Percentiles rank a stretch among this genome's conserved stretches.
These are phyloP conservation scores for Psidium guajava DNA, from an alignment of 345 rosid genomes.

Conservation along the genomic window DNA sequence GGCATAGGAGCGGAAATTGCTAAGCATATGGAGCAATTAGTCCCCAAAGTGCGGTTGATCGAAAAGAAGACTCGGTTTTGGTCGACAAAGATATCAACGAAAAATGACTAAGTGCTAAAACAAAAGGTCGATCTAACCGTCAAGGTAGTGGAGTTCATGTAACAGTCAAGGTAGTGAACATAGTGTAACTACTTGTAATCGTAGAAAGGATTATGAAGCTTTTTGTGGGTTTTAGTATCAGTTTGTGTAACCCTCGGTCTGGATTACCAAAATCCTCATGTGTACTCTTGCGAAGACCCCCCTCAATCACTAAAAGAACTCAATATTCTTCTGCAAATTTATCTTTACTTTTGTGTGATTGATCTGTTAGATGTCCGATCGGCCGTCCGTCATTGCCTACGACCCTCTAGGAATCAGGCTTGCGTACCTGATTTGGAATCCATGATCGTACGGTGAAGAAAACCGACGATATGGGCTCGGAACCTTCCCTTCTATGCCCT, in stretches of 20 bases:
- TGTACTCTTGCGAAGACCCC: background rate
- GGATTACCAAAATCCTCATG: background rate
- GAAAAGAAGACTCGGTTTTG: background rate
- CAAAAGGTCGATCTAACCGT: background rate
- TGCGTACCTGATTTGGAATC: too few species aligned
- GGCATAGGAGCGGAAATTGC: background rate
- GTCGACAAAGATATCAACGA: background rate
- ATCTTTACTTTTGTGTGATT: background rate
- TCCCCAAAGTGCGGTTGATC: accelerated
- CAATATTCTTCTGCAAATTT: background rate
- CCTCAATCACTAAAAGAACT: background rate
- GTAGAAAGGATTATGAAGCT: background rate
- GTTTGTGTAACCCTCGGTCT: background rate
- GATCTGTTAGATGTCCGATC: too few species aligned
- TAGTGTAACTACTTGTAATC: background rate
- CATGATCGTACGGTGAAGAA: too few species aligned
- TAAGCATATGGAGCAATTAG: background rate
- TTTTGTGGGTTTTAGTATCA: background rate
- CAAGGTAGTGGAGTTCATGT: background rate
- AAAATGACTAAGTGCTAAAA: background rate
- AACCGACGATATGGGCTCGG: too few species aligned
- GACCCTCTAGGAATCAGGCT: too few species aligned
- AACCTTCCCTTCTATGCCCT: too few species aligned
- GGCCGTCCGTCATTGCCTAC: too few species aligned
- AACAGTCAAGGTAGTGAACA: background rate